Base-by-base conservation (phyloP, 768 basidiomycete genomes). In the Tulasnella sp. region DNA sequence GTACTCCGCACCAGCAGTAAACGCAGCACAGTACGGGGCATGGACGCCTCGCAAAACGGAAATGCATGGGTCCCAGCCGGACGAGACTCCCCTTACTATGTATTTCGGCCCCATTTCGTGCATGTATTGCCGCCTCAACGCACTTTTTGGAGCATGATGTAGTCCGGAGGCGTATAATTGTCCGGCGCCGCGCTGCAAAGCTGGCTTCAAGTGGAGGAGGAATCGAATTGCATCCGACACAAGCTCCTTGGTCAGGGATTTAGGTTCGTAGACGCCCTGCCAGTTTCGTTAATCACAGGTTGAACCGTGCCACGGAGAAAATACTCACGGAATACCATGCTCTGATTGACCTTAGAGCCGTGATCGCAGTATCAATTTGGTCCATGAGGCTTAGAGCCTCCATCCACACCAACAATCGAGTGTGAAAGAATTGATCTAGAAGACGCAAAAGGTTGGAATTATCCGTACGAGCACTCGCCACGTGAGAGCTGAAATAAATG, bases 331-430 rank as follows among this genome's bases (percentile, higher is more conserved):
- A 37, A 12, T 25, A 64, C 42, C 72, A 39, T 36, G 40, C 19
- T 29, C 29, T 49, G 12, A 49, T 49, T 34, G 14, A 22, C 25
- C 52, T 49, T 36, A 74, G 72, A 4, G 37, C 29, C 36, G 25
- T n/a, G 12, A 52, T 52, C 1, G 31, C 72, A 4, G 29, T 9
- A 17, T 74, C 72, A 12, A 74, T 36, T 37, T 49, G 36, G 42
- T 49, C 36, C n/a, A 74, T 29, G 11, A 74, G 45, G n/a, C 72
- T 49, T 9, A 74, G 72, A 2, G 37, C 42, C 19, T 74, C 72
- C n/a, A 74, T 29, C 72, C 42, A 74, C 39, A 14, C n/a, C 38
- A 74, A 49, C 49, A 74, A 49, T 49, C 52, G 40, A n/a, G 25
- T 17, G n/a, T 1, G 15, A n/a, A 31, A 31, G 49, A 74, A 74